Evolutionary conservation across 2,329 filamentous ascomycete genomes (phyloP), one percentile per base, ranked within the genome.

Genomic region (Aspergillus amoenus): DNA sequence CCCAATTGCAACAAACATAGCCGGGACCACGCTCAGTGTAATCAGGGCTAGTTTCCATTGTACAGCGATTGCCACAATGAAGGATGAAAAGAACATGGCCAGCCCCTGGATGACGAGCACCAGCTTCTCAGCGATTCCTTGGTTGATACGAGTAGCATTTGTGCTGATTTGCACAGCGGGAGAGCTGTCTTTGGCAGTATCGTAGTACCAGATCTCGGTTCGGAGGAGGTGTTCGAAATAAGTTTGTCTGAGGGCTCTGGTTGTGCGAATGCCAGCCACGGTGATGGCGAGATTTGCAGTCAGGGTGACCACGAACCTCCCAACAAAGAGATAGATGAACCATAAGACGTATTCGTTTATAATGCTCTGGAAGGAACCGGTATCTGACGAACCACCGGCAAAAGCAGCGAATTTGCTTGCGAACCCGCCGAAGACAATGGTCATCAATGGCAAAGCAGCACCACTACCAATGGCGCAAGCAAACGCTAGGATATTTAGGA

Each of bases 31-130:
- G 0, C 90, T 93, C 21, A 86, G 82, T 34, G 96, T 82, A 64
- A 99, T 97, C 52, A 97, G 78, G 0, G 94, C 94, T 62, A 97
- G 80, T 74, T 94, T 96, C 90, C 93, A 97, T 74, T 89, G 94
- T 68, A 90, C 89, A 73, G 93, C 76, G 71, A 96, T 97, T 2
- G 89, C 91, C 63, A 99, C 93, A 55, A 97, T 79, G 64, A 96
- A 96, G 15, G 92, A 91, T 0, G 93, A 87, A 54, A 95, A 77
- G 68, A 97, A 97, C 11, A 91, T 93, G 1, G 92, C 86, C 4
- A 92, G 49, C 8, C 90, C 89, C 12, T 86, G 85, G 54, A 96
- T 70, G 0, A 90, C 92, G 61, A 96, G 77, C 13, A 86, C 86
- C 45, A 96, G 84, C 78, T 96, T 96, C 73, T 96, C 91, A 0